Base-by-base conservation (phyloP, 768 basidiomycete species). In the Tulasnella sp. region DNA sequence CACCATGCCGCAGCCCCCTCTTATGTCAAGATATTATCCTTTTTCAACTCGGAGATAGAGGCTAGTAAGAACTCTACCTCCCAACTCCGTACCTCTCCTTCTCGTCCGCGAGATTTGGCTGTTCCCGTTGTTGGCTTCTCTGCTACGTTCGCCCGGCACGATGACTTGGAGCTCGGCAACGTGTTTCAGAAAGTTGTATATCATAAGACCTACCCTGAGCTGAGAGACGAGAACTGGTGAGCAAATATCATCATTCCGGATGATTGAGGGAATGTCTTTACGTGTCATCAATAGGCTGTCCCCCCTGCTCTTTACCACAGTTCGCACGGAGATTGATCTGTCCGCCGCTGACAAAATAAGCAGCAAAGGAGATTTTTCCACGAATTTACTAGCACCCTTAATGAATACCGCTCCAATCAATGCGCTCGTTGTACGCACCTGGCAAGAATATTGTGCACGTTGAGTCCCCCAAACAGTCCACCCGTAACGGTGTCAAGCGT, bases 1-100 rank as follows among this genome's bases (percentile, higher is more conserved):
- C 97, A 98, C 81, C 97, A 99, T 83, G 93, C 96, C 37, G 96
- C 93, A 49, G 93, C 96, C 9, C 90, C 91, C 37, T 95, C 96
- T 90, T 96, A 97, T 82, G 90, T 93, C 38, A 89, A 88, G 34
- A 87, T 99, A 76, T 84, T 98, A 22, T 89, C 93, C 5, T 87
- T 90, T 81, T 99, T 99, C 82, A 87, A 96, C 80, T 77, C 87
- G 15, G 77, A 74, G 17, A 68, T 81, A 29, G 86, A 85, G 77
- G 89, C n/a, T n/a, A n/a, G n/a, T n/a, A n/a, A n/a, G n/a, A n/a
- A n/a, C 90, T 34, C 86, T 91, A 81, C 73, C 75, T 7, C 54
- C 78, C 81, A 22, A 81, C 85, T 64, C 85, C 85, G 34, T 76
- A 76, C 64, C 82, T n/a, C n/a, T n/a, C n/a, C n/a, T n/a, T n/a